These are phyloP conservation scores for Leishmania tarentolae DNA, from an alignment of 208 protist genomes.

Conservation along the genomic window DNA sequence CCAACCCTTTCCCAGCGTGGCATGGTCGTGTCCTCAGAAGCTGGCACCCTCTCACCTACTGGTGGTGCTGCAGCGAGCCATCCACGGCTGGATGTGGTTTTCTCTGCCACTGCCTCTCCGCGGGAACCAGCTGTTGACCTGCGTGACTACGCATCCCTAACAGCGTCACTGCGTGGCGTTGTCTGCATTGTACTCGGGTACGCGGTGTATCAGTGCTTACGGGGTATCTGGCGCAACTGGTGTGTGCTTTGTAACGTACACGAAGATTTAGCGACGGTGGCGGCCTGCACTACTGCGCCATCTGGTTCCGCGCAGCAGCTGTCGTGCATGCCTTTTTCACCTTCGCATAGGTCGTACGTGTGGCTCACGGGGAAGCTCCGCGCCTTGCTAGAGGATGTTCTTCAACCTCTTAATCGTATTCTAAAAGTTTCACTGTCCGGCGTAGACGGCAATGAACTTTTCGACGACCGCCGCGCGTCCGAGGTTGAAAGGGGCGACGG, in stretches of 20 bases:
- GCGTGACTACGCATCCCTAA: slow-evolving; percentile 12
- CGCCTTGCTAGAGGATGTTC: slow-evolving; percentile 7
- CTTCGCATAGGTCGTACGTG: slow-evolving; percentile 2
- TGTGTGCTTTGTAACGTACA: neutral
- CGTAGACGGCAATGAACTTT: neutral
- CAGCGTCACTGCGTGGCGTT: slow-evolving; percentile 17
- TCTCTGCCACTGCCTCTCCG: neutral
- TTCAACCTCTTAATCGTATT: slow-evolving; percentile 27
- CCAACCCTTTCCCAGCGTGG: slow-evolving; percentile 1
- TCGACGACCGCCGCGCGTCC: neutral
- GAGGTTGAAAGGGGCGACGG: neutral
- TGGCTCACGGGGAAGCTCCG: slow-evolving; percentile 23
- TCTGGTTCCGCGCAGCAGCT: neutral
- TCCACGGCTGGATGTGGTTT: slow-evolving; percentile 21
- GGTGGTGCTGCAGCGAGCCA: neutral
- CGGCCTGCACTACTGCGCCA: neutral
- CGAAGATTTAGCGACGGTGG: neutral
- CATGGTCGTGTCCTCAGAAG: neutral
- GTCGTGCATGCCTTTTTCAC: neutral
- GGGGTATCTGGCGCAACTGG: slow-evolving; percentile 1
- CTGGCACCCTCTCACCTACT: neutral
- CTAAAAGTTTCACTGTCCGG: neutral
- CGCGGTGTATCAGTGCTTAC: slow-evolving; percentile 17
- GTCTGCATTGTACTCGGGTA: slow-evolving; percentile 21
- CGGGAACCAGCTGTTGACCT: slow-evolving; percentile 7